Percentiles rank a stretch among this genome's conserved stretches.
Conservation (phyloP, 139 green algal species). For the Zygnema circumcarinatum region DNA sequence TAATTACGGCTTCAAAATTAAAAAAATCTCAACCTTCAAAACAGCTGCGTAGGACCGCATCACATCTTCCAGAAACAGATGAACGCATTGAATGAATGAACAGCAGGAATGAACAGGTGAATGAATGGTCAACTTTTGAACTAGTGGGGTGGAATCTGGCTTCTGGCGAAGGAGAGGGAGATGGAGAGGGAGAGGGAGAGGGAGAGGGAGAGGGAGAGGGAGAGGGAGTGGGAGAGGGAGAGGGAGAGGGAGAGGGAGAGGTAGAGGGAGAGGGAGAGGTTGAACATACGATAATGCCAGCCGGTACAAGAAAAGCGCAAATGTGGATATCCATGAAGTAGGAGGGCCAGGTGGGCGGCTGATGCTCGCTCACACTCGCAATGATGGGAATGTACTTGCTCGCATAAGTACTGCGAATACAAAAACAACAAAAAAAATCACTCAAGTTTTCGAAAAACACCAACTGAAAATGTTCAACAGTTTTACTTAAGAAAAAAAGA, state of each 20-base stretch:
- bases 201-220: background rate
- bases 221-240: constrained; percentile 11
- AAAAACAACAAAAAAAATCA: background rate
- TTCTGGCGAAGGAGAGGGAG: constrained; percentile 19
- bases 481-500: no score
- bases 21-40: no score
- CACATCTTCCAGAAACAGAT: no score
- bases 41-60: no score
- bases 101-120: background rate
- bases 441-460: background rate
- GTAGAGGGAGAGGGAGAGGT: background rate
- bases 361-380: constrained; percentile 70
- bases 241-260: constrained; percentile 9
- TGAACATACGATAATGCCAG: constrained; percentile 56
- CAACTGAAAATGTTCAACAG: no score
- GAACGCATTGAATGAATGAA: background rate
- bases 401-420: constrained; percentile 78
- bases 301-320: constrained; percentile 54
- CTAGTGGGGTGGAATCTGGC: no score
- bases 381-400: constrained; percentile 98
- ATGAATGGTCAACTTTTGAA: no score
- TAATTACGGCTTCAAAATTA: no score
- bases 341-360: constrained; percentile 83
- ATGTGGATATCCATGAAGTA: constrained; percentile 85
- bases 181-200: background rate